These are phyloP conservation scores for Rhytidhysteron rufulum DNA, from an alignment of 2,329 filamentous ascomycete species.

Conservation along the genomic window DNA sequence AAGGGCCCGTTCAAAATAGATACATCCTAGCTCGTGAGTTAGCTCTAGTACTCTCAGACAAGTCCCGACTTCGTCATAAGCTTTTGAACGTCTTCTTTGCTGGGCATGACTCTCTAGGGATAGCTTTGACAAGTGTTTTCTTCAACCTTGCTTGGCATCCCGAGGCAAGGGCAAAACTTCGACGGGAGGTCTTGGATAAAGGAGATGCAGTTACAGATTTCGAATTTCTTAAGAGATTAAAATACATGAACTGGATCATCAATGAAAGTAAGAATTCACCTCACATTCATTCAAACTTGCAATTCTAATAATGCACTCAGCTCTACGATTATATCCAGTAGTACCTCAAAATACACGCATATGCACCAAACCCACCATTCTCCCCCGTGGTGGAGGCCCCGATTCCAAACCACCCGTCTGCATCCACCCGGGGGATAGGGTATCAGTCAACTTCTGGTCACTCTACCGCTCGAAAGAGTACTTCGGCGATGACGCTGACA, in stretches of 20 bases:
- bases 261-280: constrained; percentile 52
- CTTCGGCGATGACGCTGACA: constrained; percentile 18
- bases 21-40: constrained; percentile 40
- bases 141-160: constrained; percentile 12
- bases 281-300: neutral
- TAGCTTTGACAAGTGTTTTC: constrained; percentile 11
- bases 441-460: neutral
- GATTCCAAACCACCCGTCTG: neutral
- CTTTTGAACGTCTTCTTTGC: constrained; percentile 38
- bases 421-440: neutral
- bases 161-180: constrained; percentile 9
- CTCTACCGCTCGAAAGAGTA: constrained; percentile 16
- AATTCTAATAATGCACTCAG: neutral
- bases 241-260: constrained; percentile 55
- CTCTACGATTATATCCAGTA: constrained; percentile 25
- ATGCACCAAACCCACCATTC: neutral
- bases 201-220: constrained; percentile 29
- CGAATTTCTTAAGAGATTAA: constrained; percentile 39
- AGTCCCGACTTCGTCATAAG: constrained; percentile 32
- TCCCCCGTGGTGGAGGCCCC: neutral
- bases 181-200: constrained; percentile 7
- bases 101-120: constrained; percentile 21
- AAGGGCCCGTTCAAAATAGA: constrained; percentile 11
- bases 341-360: constrained; percentile 27
- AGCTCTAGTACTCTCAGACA: constrained; percentile 34